A percentile compares a stretch with the other conserved stretches of the same genome.
phyloP scores from a whole-genome alignment of 2,329 filamentous ascomycete species.

The Aspergillus pseudotamarii region DNA sequence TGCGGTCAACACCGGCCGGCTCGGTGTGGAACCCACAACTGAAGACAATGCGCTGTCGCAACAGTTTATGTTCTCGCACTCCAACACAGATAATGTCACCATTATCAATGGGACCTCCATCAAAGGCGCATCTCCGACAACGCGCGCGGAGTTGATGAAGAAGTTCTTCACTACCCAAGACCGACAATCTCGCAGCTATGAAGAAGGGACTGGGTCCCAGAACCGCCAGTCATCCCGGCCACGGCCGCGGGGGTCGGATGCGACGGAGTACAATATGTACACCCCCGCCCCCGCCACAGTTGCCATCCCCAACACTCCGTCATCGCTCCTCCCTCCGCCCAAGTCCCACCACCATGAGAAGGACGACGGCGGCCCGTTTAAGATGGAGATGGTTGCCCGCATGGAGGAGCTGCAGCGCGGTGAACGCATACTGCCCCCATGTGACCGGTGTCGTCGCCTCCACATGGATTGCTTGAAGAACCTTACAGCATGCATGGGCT shows the following conservation, averaged over 20 bases:
- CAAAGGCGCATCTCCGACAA: conserved; percentile 59
- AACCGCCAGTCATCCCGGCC: conserved; percentile 34
- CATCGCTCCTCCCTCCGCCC: conserved; percentile 53
- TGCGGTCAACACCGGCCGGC: conserved; percentile 59
- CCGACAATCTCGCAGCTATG: conserved; percentile 47
- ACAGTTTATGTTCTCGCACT: conserved; percentile 45
- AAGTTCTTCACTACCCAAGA: conserved; percentile 65
- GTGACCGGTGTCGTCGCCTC: conserved; percentile 78
- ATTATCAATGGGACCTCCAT: conserved; percentile 52
- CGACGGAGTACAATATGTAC: conserved; percentile 43
- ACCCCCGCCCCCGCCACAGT: conserved; percentile 50
- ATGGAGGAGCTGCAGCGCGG: conserved; percentile 77
- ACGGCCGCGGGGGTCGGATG: conserved; percentile 37
- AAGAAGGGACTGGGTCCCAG: conserved; percentile 29
- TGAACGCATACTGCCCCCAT: conserved; percentile 76
- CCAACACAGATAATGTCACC: conserved; percentile 49
- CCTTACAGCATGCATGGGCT: conserved; percentile 81
- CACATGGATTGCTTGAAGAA: conserved; percentile 84
- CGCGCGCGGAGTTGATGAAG: conserved; percentile 62
- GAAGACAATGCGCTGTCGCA: conserved; percentile 36
- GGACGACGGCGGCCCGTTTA: conserved; percentile 62
- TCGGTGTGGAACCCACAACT: conserved; percentile 36
- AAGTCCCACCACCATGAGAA: conserved; percentile 52
- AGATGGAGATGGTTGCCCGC: conserved; percentile 68
- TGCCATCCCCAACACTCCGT: conserved; percentile 58